Evolutionary conservation across 345 rosid species (phyloP), one percentile per base, ranked within the genome.

Genomic region (Hibiscus tridactylites): DNA sequence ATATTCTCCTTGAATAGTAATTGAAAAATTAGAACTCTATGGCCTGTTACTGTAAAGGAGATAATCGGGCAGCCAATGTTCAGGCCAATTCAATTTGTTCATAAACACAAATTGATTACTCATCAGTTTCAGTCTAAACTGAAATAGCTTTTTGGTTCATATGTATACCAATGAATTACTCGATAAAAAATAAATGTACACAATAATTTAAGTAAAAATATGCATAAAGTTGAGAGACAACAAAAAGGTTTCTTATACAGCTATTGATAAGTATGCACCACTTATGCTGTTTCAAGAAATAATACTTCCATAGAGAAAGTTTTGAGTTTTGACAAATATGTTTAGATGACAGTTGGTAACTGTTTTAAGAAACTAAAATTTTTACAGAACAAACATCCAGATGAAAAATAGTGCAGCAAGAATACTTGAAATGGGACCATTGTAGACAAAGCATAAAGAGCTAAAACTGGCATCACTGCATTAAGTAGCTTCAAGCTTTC

Each of bases 271-370:
- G 37, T 26, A 66, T 7, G 58, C 11, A 46, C 19, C 21, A 49
- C 21, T 8, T 47, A 67, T 4, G 1, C 26, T 29, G 59, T 67
- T 24, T 49, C 24, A 49, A 67, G 24, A 67, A 47, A 67, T 29
- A 67, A 49, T 67, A 13, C 24, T 47, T 49, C 59, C 58, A 67
- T 17, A 67, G 24, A 61, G 13, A 65, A 65, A 31, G n/a, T 65
- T 9, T 6, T 17, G 19, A 39, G 5, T 21, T 19, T 64, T 35
- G 46, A n/a, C 4, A 64, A 19, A 39, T 64, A 39, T 6, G 2
- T 39, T 37, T 39, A 64, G 6, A 37, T 63, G 68, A 37, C 15
- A 17, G 29, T 17, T 64, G 29, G 39, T 1, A 35, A 5, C 19
- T 13, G n/a, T 28, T 60, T 13, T 62, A 17, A 35, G 66, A 61